Conservation (phyloP, 2,329 filamentous ascomycete species). For the Apiospora malaysiana region DNA sequence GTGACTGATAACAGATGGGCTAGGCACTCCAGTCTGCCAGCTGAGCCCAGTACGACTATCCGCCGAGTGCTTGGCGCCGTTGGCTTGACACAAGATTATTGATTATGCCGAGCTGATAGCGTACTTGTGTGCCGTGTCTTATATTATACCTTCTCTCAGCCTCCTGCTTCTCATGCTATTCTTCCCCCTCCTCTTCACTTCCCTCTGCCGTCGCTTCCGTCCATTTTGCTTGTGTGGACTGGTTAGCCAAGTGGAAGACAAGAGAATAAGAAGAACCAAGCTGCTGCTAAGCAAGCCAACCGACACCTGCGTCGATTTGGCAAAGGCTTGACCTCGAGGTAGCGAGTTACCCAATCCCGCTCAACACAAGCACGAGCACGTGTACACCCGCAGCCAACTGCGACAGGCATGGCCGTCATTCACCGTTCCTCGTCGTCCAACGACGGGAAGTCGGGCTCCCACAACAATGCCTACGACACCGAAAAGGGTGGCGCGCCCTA, state of each 20-base stretch:
- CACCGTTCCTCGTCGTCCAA: slow-evolving; percentile 39
- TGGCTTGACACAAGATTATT: slow-evolving; percentile 6
- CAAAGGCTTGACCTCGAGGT: neutral
- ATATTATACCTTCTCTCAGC: slow-evolving; percentile 14
- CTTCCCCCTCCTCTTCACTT: neutral
- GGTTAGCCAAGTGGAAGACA: slow-evolving; percentile 5
- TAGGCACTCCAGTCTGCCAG: neutral
- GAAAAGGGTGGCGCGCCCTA: slow-evolving; percentile 37
- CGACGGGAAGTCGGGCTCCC: slow-evolving; percentile 30
- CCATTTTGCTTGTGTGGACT: neutral
- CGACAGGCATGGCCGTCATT: slow-evolving; percentile 28
- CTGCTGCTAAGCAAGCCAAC: neutral
- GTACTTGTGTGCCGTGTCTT: slow-evolving; percentile 5
- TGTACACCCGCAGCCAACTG: neutral
- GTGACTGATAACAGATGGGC: slow-evolving; percentile 14
- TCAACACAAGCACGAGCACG: neutral
- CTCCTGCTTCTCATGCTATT: neutral
- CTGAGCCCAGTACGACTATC: slow-evolving; percentile 11
- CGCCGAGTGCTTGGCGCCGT: slow-evolving; percentile 1
- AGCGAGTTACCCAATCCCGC: neutral
- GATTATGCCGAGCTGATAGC: slow-evolving; percentile 13
- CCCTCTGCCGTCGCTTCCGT: slow-evolving; percentile 2
- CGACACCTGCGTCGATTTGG: neutral
- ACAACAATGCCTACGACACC: slow-evolving; percentile 28
- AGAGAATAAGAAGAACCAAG: slow-evolving; percentile 12